Evolutionary conservation across 176 grass and related monocot species (phyloP), one percentile per base, ranked within the genome.

Genomic region (Avena sativa): DNA sequence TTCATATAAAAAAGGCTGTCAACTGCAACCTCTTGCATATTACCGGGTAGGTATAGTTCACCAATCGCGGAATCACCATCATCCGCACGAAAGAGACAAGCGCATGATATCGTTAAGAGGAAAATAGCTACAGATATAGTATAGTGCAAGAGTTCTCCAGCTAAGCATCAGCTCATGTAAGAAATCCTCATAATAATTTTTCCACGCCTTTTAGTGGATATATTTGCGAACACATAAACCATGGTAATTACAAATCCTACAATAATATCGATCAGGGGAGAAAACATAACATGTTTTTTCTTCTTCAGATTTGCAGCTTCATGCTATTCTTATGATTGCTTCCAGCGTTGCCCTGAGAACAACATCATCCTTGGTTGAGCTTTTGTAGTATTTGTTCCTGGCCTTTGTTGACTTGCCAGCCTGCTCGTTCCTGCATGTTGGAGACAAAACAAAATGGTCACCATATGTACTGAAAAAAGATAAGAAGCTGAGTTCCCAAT

Each of bases 291-390:
- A 10, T 57, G 4, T 19, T 57, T 57, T 57, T 19, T 57, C 20
- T 19, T 57, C 20, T 25, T 12, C 9, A 63, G 21, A 43, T 63
- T 4, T 63, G 60, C 3, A 21, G 16, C 2, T 72, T 75, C 16
- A 85, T 21, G 46, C 53, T 0, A 84, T 90, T 59, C 85, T 85
- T 13, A 82, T 78, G 48, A 76, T 81, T 2, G 34, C 19, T 26
- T 87, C 84, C 32, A 78, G 28, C 0, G 80, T 90, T 34, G 94
- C 94, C 86, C 87, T 89, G 0, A 91, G 92, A 52, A 94, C 86
- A 2, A 89, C 90, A 19, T 91, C 86, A 40, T 93, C 90, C 66
- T 86, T 46, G 77, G 43, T 83, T 0, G 59, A 77, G 0, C 76
- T 69, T 0, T 36, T 47, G 75, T 82, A 81, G 0, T 79, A 56